Evolutionary conservation across 768 basidiomycete genomes (phyloP).

Genomic region (Auriscalpium vulgare): DNA sequence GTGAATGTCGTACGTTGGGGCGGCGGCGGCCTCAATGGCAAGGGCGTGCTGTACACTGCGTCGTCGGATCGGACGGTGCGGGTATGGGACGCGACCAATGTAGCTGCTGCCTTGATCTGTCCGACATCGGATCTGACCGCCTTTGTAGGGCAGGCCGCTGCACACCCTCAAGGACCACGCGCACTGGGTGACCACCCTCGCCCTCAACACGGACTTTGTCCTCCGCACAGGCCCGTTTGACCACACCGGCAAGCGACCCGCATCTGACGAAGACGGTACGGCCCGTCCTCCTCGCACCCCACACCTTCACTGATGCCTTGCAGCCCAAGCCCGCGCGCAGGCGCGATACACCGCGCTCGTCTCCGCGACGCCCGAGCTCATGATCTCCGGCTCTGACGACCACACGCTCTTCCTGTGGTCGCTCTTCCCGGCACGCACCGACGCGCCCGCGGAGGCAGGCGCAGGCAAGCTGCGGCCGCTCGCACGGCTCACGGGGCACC

Average conservation of each 20-base stretch:
- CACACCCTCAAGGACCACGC: conserved; percentile 91
- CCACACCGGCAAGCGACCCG: conserved; percentile 71
- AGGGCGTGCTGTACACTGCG: conserved; percentile 86
- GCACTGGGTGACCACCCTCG: conserved; percentile 97
- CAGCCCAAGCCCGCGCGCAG: conserved; percentile 71
- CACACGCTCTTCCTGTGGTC: conserved; percentile 98
- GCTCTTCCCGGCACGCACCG: conserved; percentile 45
- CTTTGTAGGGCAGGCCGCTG: conserved; percentile 67
- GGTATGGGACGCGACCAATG: conserved; percentile 85
- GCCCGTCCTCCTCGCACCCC: not conserved
- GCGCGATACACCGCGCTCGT: conserved; percentile 71
- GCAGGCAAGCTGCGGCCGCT: conserved; percentile 56
- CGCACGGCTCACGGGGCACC: conserved; percentile 86
- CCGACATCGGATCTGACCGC: not conserved
- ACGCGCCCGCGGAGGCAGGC: conserved; percentile 27
- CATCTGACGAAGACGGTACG: conserved; percentile 76
- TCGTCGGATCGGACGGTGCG: conserved; percentile 91
- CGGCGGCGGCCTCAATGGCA: conserved; percentile 59
- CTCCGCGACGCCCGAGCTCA: conserved; percentile 58
- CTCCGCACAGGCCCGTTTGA: conserved; percentile 94
- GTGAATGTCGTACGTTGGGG: conserved; percentile 98
- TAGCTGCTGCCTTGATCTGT: conserved; percentile 19
- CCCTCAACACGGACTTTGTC: conserved; percentile 92
- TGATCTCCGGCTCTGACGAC: conserved; percentile 96
- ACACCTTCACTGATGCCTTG: not conserved